Conservation (phyloP, 768 basidiomycete species). For the Fomitopsis pulvina region DNA sequence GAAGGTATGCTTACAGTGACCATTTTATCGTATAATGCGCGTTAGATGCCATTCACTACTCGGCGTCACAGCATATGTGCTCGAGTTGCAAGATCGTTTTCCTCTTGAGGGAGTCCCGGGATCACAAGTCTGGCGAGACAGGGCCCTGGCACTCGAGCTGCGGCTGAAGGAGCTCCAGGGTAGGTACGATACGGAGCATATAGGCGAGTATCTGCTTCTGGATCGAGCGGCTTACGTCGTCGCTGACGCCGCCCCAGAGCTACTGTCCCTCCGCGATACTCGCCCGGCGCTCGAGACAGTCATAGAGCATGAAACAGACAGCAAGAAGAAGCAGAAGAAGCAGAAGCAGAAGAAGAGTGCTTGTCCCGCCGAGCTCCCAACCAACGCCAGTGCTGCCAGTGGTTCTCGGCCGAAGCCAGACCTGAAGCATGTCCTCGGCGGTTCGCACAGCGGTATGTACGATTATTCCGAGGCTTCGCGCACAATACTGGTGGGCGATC, state of each 20-base stretch:
- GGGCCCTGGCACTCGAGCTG: conserved; percentile 36
- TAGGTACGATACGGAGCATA: conserved; percentile 35
- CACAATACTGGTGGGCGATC: neutral
- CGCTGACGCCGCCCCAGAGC: neutral
- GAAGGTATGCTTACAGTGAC: conserved; percentile 27
- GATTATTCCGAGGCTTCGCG: neutral
- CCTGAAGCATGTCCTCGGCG: neutral
- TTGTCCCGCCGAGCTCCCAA: neutral
- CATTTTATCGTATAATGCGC: neutral
- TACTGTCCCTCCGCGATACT: neutral
- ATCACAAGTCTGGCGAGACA: conserved; percentile 29
- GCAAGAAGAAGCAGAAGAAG: conserved; percentile 4
- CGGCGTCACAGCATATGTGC: conserved; percentile 33
- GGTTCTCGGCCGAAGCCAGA: neutral
- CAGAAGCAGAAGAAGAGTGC: neutral
- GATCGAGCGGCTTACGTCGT: neutral
- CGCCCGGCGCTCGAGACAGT: neutral
- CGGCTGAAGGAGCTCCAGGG: conserved; percentile 31
- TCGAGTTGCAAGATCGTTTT: conserved; percentile 34
- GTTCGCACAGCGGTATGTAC: neutral
- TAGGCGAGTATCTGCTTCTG: conserved; percentile 28
- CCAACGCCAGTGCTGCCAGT: neutral
- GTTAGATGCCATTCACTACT: neutral
- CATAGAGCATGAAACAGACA: neutral
- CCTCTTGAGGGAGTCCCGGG: conserved; percentile 19